Base-by-base conservation (phyloP, 441 rosid genomes). In the Arabidopsis hybrid region DNA sequence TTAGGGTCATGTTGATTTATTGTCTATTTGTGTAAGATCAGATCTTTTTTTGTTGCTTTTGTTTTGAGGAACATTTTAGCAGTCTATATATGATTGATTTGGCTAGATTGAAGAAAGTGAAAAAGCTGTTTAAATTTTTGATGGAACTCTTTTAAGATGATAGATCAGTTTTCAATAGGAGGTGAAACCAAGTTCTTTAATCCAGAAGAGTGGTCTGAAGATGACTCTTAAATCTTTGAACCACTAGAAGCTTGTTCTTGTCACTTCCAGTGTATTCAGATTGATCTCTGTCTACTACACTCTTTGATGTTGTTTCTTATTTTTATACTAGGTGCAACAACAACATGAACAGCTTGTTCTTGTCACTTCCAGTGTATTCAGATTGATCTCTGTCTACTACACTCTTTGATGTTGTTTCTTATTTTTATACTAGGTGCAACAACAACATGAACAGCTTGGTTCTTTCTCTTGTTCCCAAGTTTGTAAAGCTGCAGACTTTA, bases 331-430 rank as follows among this genome's bases (percentile, higher is more conserved):
- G 98, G 98, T 88, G 97, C 85, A 88, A 80, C 65, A 87, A 82
- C 56, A 86, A 78, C 81, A 91, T 95, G 99, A 91, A 89, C 86
- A 75, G 79, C 74, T 82, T 95, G 97, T 92, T 69, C 83, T 95
- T 0, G 26, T 21, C 26, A 21, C 26, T 56, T 56, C 6, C 0
- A 14, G 21, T 65, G 29, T 66, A 0, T 38, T 11, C 1, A 59
- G 39, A 42, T 31, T 0, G 56, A 14, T 69, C 11, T 67, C 2
- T 42, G 8, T 67, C 61, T 34, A 8, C 36, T 21, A 21, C 26
- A 18, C 38, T 16, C 39, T 51, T 17, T 39, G 50, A 14, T 65
- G 52, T n/a, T 32, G 8, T 50, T 21, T 36, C 3, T 14, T 34
- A 0, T 39, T 62, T 53, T 51, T 68, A 72, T 38, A 3, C 40